Evolutionary conservation across 306 rosid species (phyloP), one percentile per base, ranked within the genome.

Genomic region (Carpinus viminea): DNA sequence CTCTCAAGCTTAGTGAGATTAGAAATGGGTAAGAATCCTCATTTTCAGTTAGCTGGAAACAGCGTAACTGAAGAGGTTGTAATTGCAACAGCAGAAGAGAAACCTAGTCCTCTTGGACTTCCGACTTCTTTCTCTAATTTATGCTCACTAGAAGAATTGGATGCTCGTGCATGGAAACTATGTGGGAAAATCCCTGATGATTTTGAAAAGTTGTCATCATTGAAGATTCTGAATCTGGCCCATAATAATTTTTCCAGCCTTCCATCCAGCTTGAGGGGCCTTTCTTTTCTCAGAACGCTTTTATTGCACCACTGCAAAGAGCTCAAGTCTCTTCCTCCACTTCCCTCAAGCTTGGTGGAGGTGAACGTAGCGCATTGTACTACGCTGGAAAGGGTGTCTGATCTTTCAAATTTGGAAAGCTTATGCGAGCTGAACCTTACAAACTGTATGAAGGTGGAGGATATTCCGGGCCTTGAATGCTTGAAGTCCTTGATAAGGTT

Each of bases 401-500:
- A 87, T 75, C 12, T 92, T 47, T 87, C 97, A 74, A 83, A 84
- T 69, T 79, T 92, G 54, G 80, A 72, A 47, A 76, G 73, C 59
- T 83, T 92, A 36, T 70, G 24, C 72, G 81, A 79, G 61, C 74
- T 92, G 82, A 87, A 87, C 50, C 88, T 90, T 48, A 82, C 94
- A 75, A 87, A 82, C 54, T 92, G 94, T 82, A 81, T 2, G 3
- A 82, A 84, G 60, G 83, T 84, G 66, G 41, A 17, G 68, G 92
- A 88, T 79, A 87, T 89, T 82, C 90, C 88, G 0, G 92, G 94
- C 51, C 90, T 92, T 68, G 91, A 88, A 85, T 17, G 83, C 80
- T 75, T 92, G 72, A 81, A 82, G 65, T 88, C 94, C n/a, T 81
- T 92, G 89, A 83, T 45, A 76, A 76, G 88, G 77, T 77, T 92